Base-by-base conservation (phyloP, 805 yeast species). In the Yarrowia sp. region DNA sequence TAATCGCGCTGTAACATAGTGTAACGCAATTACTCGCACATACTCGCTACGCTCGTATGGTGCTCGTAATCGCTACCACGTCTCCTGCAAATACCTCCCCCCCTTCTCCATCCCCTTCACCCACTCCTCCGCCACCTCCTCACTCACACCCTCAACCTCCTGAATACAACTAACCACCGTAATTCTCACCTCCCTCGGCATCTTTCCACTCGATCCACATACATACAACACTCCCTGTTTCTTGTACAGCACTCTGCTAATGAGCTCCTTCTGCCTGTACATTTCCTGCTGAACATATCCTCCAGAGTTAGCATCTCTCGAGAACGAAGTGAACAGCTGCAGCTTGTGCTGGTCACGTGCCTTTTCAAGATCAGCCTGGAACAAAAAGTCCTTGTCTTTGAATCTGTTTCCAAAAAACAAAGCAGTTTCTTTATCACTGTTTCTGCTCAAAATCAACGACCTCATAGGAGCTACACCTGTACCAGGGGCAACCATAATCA, bases 401-500 rank as follows among this genome's bases (percentile, higher is more conserved):
- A 74, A 80, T 65, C 98, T 78, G 74, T 88, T 88, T 1, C 98
- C 99, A 67, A 84, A 84, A 70, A 92, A 90, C 32, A 93, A 74
- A 47, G 81, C 76, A 44, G 88, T 71, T 32, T 77, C 78, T 1
- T 65, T 50, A 1, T 69, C 70, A 33, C 60, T 44, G 17, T 43
- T 11, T 15, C 68, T 68, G 41, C 17, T 74, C 47, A 83, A 83
- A 13, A 93, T 80, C 44, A 92, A 71, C 1, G 90, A 82, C 71
- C 90, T 84, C 82, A 93, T 85, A 1, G 99, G 99, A 0, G 99
- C 99, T 10, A 95, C 80, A 1, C 99, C 99, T 0, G 98, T 96
- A 3, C 99, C 99, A 0, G 99, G 96, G 1, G 93, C 88, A 4
- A 93, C 81, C 83, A 93, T 78, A 3, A 95, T 76, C 2, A 67